Evolutionary conservation across 2,329 filamentous ascomycete genomes (phyloP), one percentile per base, ranked within the genome.

Genomic region (Colletotrichum filicis): DNA sequence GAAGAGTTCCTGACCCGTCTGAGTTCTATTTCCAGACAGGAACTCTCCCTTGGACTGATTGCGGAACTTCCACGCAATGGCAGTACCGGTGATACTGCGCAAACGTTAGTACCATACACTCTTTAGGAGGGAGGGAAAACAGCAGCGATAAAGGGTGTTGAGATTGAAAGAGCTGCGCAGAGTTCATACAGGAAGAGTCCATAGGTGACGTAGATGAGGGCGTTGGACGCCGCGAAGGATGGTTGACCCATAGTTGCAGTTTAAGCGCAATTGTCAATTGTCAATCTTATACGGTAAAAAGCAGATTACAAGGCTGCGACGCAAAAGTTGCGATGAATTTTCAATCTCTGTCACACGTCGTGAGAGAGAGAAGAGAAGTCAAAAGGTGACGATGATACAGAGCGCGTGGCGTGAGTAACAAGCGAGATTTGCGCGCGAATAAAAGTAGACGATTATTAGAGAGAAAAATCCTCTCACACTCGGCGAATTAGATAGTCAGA

Each of bases 171-270:
- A 16, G n/a, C 59, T 22, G 37, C 37, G 42, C 42, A n/a, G 3
- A 32, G 56, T 63, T 76, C 90, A 70, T 85, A 96, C 94, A 97
- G 85, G 81, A 97, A 97, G 62, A 87, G 86, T 75, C 89, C 92
- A 85, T 95, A 95, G 62, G 93, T 94, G 66, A 94, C 85, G 80
- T 95, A 96, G 80, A 97, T 92, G 80, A 96, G 87, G 86, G 93
- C 93, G 86, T 96, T 95, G 37, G 94, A 95, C 80, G 93, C 93
- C 87, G 89, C 85, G 68, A 87, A 90, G 1, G 94, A 95, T 71
- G 93, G 93, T 76, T 92, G 88, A 24, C 93, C 93, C 94, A 96
- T 97, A 70, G 32, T 83, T 30, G 46, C 42, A 46, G 35, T 1
- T 3, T 56, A 32, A 8, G 52, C 9, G 22, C 30, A 3, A n/a